Evolutionary conservation across 1,139 yeast species (phyloP).

Genomic region (Pneumocystis canis): DNA sequence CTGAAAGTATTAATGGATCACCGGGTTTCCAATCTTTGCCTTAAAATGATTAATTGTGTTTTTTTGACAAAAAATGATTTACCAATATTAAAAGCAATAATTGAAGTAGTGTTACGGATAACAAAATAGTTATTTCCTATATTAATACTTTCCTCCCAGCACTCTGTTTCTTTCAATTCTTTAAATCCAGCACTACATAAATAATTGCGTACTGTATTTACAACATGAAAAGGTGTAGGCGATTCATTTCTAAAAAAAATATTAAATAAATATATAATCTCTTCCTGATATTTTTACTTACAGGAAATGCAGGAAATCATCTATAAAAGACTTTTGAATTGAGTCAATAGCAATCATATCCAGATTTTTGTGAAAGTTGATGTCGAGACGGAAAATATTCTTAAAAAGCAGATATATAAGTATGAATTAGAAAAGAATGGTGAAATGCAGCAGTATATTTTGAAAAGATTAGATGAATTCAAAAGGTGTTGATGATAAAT

Average conservation of each 20-base stretch:
- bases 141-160: slow-evolving; percentile 49
- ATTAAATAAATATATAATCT: background rate
- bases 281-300: background rate
- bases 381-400: background rate
- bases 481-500: too few species aligned
- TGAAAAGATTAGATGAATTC: too few species aligned
- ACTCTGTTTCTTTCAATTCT: slow-evolving; percentile 58
- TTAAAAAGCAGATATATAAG: background rate
- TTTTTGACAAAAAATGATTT: background rate
- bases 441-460: too few species aligned
- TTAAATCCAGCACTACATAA: slow-evolving; percentile 47
- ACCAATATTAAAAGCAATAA: slow-evolving; percentile 63
- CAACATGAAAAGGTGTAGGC: slow-evolving; percentile 94
- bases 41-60: background rate
- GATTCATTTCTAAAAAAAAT: slow-evolving; percentile 53
- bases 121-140: slow-evolving; percentile 51
- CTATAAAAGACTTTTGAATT: background rate
- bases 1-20: slow-evolving; percentile 72
- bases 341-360: background rate
- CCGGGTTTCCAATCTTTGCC: slow-evolving; percentile 68
- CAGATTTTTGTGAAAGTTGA: background rate
- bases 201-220: slow-evolving; percentile 42
- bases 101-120: slow-evolving; percentile 74
- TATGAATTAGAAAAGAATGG: background rate
- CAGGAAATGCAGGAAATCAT: background rate